phyloP scores from a whole-genome alignment of 306 rosid species.

The Vigna radiata region DNA sequence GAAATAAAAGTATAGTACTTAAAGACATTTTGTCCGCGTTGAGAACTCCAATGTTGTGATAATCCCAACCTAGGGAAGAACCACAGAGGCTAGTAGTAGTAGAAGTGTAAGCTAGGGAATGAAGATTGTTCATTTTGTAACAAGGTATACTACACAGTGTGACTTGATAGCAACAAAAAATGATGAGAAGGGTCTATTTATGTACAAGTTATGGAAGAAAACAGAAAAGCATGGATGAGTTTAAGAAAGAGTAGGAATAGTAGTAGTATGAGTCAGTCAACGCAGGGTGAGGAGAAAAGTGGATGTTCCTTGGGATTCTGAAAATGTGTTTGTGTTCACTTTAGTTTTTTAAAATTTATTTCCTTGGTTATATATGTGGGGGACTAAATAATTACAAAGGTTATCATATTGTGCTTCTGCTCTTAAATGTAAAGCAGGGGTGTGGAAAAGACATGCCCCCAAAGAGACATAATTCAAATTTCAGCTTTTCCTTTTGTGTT shows the following conservation, averaged over 20 bases:
- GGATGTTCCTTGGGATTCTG: slow-evolving; percentile 80
- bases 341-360: slow-evolving; percentile 46
- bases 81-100: slow-evolving; percentile 53
- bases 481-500: slow-evolving; percentile 80
- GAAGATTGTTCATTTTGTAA: slow-evolving; percentile 65
- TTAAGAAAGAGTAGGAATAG: slow-evolving; percentile 38
- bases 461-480: slow-evolving; percentile 80
- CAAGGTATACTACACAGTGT: slow-evolving; percentile 14
- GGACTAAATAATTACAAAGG: slow-evolving; percentile 89
- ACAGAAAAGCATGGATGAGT: slow-evolving; percentile 43
- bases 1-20: slow-evolving; percentile 50
- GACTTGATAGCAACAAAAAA: slow-evolving; percentile 38
- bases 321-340: slow-evolving; percentile 55
- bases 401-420: slow-evolving; percentile 62
- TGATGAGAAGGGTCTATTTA: slow-evolving; percentile 59
- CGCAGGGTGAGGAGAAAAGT: slow-evolving; percentile 58
- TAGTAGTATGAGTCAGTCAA: slow-evolving; percentile 67
- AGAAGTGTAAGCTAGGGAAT: slow-evolving; percentile 57
- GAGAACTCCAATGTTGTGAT: slow-evolving; percentile 69
- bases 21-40: slow-evolving; percentile 69
- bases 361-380: slow-evolving; percentile 60
- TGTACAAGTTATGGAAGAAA: slow-evolving; percentile 50
- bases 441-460: slow-evolving; percentile 59
- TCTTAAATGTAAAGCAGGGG: slow-evolving; percentile 58
- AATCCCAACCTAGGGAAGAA: slow-evolving; percentile 76